phyloP scores from a whole-genome alignment of 345 rosid genomes.

The Eucalyptus polybractea region DNA sequence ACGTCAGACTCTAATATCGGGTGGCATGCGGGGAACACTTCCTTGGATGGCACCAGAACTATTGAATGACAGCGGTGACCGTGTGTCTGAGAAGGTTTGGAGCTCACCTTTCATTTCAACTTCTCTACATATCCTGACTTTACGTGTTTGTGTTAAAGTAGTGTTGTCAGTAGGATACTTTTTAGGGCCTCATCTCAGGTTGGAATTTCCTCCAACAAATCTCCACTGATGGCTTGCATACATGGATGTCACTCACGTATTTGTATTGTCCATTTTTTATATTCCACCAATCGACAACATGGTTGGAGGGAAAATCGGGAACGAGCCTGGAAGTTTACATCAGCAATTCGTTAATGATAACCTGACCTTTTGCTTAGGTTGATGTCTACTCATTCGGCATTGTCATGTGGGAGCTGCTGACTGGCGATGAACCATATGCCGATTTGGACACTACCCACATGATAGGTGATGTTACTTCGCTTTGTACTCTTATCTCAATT shows the following conservation, averaged over 20 bases:
- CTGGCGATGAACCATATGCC: constrained; percentile 58
- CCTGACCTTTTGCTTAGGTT: constrained; percentile 10
- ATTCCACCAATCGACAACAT: neutral
- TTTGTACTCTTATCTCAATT: neutral
- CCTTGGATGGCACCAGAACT: constrained; percentile 76
- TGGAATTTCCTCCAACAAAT: neutral
- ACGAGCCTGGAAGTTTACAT: neutral
- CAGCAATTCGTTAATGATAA: neutral
- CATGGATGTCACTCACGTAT: neutral
- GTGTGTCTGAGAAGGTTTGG: constrained; percentile 44
- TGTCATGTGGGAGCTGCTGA: constrained; percentile 57
- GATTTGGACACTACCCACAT: constrained; percentile 49
- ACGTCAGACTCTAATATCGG: constrained; percentile 46
- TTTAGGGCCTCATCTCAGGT: neutral
- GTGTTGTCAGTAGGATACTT: neutral
- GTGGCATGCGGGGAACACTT: constrained; percentile 62
- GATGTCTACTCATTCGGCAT: constrained; percentile 70
- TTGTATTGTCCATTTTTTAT: neutral
- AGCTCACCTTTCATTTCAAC: neutral
- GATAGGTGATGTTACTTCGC: constrained; percentile 18
- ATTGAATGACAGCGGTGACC: constrained; percentile 39
- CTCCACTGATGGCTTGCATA: neutral
- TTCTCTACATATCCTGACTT: neutral
- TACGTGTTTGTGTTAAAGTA: neutral
- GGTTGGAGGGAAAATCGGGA: neutral